Conservation (phyloP, 345 rosid genomes). For the Lumnitzera racemosa region DNA sequence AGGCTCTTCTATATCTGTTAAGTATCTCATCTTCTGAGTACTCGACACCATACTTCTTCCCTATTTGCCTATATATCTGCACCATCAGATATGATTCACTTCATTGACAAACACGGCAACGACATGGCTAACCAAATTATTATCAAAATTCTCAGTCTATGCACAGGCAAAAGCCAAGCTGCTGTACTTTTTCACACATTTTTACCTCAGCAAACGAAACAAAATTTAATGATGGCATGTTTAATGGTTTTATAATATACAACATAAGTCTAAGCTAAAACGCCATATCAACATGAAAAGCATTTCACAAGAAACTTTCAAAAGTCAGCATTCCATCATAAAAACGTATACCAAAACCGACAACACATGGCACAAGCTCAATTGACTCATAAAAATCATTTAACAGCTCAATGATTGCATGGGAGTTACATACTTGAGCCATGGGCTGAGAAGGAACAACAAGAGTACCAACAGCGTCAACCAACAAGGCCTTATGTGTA, state of each 20-base stretch:
- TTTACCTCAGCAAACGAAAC: too few relatives aligned
- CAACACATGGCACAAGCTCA: too few relatives aligned
- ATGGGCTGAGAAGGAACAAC: conserved; percentile 94
- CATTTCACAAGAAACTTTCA: too few relatives aligned
- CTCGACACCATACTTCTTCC: conserved; percentile 87
- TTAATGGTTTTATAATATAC: too few relatives aligned
- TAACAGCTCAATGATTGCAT: too few relatives aligned
- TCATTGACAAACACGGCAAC: not conserved
- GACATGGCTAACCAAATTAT: not conserved
- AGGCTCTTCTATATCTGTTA: conserved; percentile 75
- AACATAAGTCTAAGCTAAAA: too few relatives aligned
- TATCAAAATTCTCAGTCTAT: not conserved
- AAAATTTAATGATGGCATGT: too few relatives aligned
- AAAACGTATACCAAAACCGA: too few relatives aligned
- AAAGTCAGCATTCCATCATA: too few relatives aligned
- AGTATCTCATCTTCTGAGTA: conserved; percentile 89
- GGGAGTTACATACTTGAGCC: conserved; percentile 56
- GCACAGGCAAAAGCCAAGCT: too few relatives aligned
- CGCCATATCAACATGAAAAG: too few relatives aligned
- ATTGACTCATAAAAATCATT: not conserved
- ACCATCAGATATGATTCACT: conserved; percentile 2
- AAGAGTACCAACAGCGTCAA: conserved; percentile 94
- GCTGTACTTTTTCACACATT: too few relatives aligned
- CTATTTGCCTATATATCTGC: conserved; percentile 80
- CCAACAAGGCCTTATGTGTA: conserved; percentile 82